Evolutionary conservation across 2,329 filamentous ascomycete genomes (phyloP), one percentile per base, ranked within the genome.

Genomic region (Botryosphaeria dothidea): DNA sequence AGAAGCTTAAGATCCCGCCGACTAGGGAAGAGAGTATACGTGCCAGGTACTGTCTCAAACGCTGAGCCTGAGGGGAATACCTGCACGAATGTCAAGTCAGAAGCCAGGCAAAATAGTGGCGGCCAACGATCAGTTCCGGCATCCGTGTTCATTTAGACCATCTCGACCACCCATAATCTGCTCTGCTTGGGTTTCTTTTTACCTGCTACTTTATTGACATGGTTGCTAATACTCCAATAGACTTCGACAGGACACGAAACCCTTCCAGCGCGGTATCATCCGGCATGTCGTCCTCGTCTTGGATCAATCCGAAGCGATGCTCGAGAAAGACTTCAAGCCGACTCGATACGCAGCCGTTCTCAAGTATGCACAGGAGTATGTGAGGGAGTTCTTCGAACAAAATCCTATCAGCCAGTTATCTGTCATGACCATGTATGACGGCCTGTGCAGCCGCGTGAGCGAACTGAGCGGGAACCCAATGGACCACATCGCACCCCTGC

Each of bases 351-450:
- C 93, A 41, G 85, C 97, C 34, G 90, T 89, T 61, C 84, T 97
- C 73, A 89, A 89, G 68, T 96, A 93, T 78, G 90, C 93, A 17
- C 87, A 90, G 68, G 90, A 93, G 65, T 99, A 98, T 77, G 90
- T 98, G 56, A 86, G 89, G 66, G 94, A 97, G 77, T 99, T 92
- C 80, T 99, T 98, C 75, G 95, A 98, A 79, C 95, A 99, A 79
- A 99, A 99, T 73, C 95, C 95, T 11, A 98, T 99, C 69, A 96
- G 93, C 9, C 95, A 99, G 79, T 86, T 99, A 65, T 93, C 91
- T 25, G 90, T 99, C 31, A 83, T 99, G 43, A 94, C 92, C 58
- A 97, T 98, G 91, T 88, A 92, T 67, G 95, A 98, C 75, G 95
- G 95, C 17, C 83, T 98, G 17, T 93, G 93, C 2, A 83, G 96